Evolutionary conservation across 768 basidiomycete genomes (phyloP), one percentile per base, ranked within the genome.

Genomic region (Scleroderma bovista): DNA sequence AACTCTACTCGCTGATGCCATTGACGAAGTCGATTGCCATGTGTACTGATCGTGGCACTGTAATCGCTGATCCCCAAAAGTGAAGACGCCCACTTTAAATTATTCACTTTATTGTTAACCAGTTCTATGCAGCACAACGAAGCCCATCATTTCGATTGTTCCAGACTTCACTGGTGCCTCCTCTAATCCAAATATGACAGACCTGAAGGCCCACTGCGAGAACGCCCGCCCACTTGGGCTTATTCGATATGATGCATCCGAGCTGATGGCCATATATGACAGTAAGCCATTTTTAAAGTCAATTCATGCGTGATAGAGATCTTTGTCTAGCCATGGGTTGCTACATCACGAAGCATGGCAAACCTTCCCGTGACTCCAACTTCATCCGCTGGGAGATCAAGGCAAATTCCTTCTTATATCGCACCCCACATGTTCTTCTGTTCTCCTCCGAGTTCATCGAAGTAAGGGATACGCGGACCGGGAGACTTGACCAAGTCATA

Each of bases 371-470:
- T 36, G 75, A 75, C 39, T 73, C 70, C 4, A 75, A 77, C 1
- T 89, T 79, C 61, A 77, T 91, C 53, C 83, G 80, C 50, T 93
- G 90, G 90, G 90, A 93, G 68, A 77, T 76, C 51, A 80, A 75
- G 52, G 86, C 83, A 11, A 70, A 67, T 2, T 72, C 84, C 1
- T 92, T 75, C 58, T 77, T 81, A 10, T 66, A 78, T 40, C 80
- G 86, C 13, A 77, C 78, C 9, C 73, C 72, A 6, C 77, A 88
- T 57, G 52, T 92, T 55, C 72, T 93, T 17, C 78, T 93, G 26
- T 79, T 92, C 68, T 88, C 86, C 7, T 58, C 78, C 15, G 75
- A 81, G 49, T 92, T 87, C 63, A 74, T 93, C 58, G 90, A 93
- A 63, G 71, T 92, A 23, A 80, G 90, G 48, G 72, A 80, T 51